phyloP scores from a whole-genome alignment of 2,329 filamentous ascomycete genomes.

The Chaetothyriales sp. region DNA sequence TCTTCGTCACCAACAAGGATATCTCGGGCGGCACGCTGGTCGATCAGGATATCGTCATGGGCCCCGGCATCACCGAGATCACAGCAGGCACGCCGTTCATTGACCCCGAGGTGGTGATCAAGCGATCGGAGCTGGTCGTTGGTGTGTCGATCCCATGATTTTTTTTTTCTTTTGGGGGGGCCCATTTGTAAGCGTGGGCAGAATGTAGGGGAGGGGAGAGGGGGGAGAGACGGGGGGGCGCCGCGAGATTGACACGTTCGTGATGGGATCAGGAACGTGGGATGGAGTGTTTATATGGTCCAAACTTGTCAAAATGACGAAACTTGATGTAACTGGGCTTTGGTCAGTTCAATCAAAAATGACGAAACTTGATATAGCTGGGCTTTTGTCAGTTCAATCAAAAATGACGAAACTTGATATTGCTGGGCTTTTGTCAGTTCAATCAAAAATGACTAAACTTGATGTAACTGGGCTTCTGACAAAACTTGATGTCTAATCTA shows the following conservation, averaged over 20 bases:
- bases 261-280: not conserved
- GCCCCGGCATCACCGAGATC: conserved; percentile 18
- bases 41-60: conserved; percentile 14
- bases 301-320: too few species aligned
- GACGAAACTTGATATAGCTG: too few species aligned
- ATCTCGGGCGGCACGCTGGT: conserved; percentile 9
- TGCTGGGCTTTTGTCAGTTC: too few species aligned
- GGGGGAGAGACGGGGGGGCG: too few species aligned
- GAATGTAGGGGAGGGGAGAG: not conserved
- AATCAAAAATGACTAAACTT: too few species aligned
- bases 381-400: too few species aligned
- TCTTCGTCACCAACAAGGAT: conserved; percentile 15
- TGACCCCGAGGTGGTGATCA: not conserved
- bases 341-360: too few species aligned
- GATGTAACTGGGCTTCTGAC: too few species aligned
- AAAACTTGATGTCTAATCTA: too few species aligned
- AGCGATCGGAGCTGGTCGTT: not conserved
- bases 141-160: not conserved
- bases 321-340: too few species aligned
- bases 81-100: not conserved
- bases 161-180: not conserved
- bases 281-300: not conserved
- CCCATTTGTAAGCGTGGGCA: not conserved
- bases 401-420: too few species aligned
- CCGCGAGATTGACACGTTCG: too few species aligned